Evolutionary conservation across 176 grass and related monocot genomes (phyloP).

Genomic region (Dendrocalamus sinicus): DNA sequence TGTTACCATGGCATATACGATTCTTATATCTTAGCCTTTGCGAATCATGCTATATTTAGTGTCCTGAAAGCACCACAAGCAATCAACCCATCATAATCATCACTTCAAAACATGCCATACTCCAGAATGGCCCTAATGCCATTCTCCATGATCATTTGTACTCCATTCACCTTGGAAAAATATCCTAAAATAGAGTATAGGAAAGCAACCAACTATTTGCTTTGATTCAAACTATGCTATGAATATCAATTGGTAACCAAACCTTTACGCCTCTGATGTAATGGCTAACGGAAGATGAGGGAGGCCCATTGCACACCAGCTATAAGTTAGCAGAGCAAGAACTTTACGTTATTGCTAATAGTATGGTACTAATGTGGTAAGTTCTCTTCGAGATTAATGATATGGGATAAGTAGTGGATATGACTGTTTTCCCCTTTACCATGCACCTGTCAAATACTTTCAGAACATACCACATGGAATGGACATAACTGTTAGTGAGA

Average conservation of each 20-base stretch:
- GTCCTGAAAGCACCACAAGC: slow-evolving; percentile 9
- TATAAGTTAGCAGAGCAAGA: slow-evolving; percentile 16
- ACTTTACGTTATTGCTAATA: background rate
- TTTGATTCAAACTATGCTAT: slow-evolving; percentile 12
- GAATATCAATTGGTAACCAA: background rate
- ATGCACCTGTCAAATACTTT: background rate
- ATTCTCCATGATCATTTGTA: background rate
- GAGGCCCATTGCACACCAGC: background rate
- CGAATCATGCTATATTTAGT: background rate
- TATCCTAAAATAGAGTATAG: background rate
- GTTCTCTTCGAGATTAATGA: background rate
- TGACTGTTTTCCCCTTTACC: background rate
- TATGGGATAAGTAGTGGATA: background rate
- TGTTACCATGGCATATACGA: background rate
- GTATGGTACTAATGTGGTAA: background rate
- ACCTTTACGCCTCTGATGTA: background rate
- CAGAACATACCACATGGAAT: background rate
- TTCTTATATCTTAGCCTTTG: background rate
- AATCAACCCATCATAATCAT: slow-evolving; percentile 15
- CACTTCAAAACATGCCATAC: slow-evolving; percentile 9
- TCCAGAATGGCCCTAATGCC: background rate
- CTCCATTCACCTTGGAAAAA: background rate
- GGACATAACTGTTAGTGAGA: background rate
- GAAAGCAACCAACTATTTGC: slow-evolving; percentile 26
- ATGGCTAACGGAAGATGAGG: background rate